Evolutionary conservation across 1,284 basidiomycete species (phyloP), one percentile per base, ranked within the genome.

Genomic region (Pseudozyma tsukubaensis): DNA sequence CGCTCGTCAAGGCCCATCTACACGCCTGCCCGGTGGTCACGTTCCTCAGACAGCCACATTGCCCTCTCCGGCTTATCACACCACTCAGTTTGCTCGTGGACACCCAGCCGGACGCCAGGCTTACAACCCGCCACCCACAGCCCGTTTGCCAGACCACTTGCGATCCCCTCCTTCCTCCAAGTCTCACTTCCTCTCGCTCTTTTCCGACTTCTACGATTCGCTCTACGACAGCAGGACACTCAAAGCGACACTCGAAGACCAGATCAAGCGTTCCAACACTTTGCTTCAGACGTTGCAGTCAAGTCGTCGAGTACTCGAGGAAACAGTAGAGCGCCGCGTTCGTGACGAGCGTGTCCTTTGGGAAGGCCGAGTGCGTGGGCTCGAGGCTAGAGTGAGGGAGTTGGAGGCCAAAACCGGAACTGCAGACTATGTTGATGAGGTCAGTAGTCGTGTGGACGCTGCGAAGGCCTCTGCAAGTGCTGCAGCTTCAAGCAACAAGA

Each of bases 121-220:
- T 12, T 63, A 54, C 50, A 61, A 68, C 40, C 62, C 65, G 10
- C 59, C 61, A 2, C 61, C 59, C 34, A 69, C 67, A 0, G 62
- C 72, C 1, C 67, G 68, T 12, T 57, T 78, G 40, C 77, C 72
- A 13, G 78, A 78, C 13, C 78, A 78, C 35, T 59, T 75, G 34
- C 77, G 76, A 19, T 75, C 74, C n/a, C 75, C 79, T 10, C 77
- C 81, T 35, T 50, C 73, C 40, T 67, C 64, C 56, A 80, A 82
- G 49, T 54, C 71, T 12, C 79, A 82, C 45, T 84, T 84, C 51
- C 73, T 84, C 19, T 75, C 75, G 16, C 71, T 84, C 48, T 84
- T 84, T 45, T 78, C 81, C 34, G 74, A 78, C 59, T 84, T 84
- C 59, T 84, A 78, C 63, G 82, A 84, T 50, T 77, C 73, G 42